phyloP scores from a whole-genome alignment of 352 stramenopile species.

The Globisporangium sylvaticum region DNA sequence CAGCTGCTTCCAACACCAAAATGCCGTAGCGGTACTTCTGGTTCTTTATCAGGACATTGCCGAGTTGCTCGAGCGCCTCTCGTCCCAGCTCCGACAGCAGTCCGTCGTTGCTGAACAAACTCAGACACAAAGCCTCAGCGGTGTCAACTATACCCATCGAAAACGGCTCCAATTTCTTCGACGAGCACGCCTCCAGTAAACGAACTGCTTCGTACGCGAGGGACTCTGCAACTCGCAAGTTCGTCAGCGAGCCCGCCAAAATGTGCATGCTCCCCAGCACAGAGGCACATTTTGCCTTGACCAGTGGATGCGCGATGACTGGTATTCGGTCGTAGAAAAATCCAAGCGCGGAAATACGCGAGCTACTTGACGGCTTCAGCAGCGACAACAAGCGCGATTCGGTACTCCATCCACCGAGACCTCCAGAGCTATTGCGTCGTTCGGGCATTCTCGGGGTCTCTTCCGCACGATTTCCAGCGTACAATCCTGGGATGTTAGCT shows the following conservation, averaged over 20 bases:
- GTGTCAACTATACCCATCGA: conserved; percentile 12
- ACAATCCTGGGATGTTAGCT: conserved; percentile 12
- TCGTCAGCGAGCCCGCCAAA: conserved; percentile 35
- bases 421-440: conserved; percentile 14
- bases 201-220: conserved; percentile 74
- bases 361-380: conserved; percentile 38
- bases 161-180: conserved; percentile 21
- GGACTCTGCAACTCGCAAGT: conserved; percentile 56
- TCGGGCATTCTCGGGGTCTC: conserved; percentile 5
- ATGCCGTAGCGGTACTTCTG: conserved; percentile 87
- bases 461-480: conserved; percentile 8
- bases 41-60: conserved; percentile 81
- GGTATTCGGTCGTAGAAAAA: conserved; percentile 63
- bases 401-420: conserved; percentile 43
- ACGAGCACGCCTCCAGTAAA: conserved; percentile 57
- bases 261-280: conserved; percentile 61
- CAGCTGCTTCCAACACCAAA: conserved; percentile 69
- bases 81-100: conserved; percentile 67
- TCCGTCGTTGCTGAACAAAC: conserved; percentile 75
- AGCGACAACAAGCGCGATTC: conserved; percentile 43
- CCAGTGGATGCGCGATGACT: conserved; percentile 37
- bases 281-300: conserved; percentile 73
- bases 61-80: conserved; percentile 63
- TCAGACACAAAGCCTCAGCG: conserved; percentile 27
- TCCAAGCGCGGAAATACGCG: conserved; percentile 37